Evolutionary conservation across 1,284 basidiomycete genomes (phyloP), one percentile per base, ranked within the genome.

Genomic region (Cutaneotrichosporon mucoides): DNA sequence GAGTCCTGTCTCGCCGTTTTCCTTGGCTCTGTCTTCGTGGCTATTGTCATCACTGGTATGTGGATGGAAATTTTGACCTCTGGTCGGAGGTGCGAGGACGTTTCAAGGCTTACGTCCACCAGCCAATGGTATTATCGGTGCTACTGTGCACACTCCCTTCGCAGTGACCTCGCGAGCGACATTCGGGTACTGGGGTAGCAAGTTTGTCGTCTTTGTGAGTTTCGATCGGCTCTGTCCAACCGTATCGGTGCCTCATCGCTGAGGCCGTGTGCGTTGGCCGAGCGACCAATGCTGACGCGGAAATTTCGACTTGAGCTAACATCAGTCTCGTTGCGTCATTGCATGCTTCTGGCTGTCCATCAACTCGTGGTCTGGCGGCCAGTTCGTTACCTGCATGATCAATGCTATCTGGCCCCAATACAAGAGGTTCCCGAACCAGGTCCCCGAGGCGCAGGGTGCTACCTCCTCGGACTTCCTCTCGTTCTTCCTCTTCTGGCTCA

Each of bases 261-360:
- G n/a, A n/a, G n/a, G n/a, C n/a, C n/a, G n/a, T n/a, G n/a, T n/a
- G n/a, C n/a, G n/a, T n/a, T n/a, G n/a, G n/a, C n/a, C n/a, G n/a
- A n/a, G n/a, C n/a, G n/a, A n/a, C n/a, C n/a, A n/a, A n/a, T n/a
- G n/a, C n/a, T n/a, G n/a, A n/a, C n/a, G n/a, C n/a, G n/a, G n/a
- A n/a, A 15, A 45, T 10, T 10, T 1, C 9, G 16, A 33, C 34
- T 2, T 35, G 34, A 38, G 43, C 46, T 55, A 41, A 60, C 48
- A 3, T 35, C 53, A 61, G 60, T 55, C 53, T 4, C 60, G 60
- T 40, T 57, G 56, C 10, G 77, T 88, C 37, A 81, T 89, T 13
- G 81, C 86, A 16, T 84, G 86, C 82, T 88, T 88, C 75, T 89
- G 87, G 87, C 86, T 85, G 63, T 84, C 83, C 11, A 79, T 84